These are phyloP conservation scores for Aegilops speltoides DNA, from an alignment of 176 grass and related monocot genomes.

Conservation along the genomic window DNA sequence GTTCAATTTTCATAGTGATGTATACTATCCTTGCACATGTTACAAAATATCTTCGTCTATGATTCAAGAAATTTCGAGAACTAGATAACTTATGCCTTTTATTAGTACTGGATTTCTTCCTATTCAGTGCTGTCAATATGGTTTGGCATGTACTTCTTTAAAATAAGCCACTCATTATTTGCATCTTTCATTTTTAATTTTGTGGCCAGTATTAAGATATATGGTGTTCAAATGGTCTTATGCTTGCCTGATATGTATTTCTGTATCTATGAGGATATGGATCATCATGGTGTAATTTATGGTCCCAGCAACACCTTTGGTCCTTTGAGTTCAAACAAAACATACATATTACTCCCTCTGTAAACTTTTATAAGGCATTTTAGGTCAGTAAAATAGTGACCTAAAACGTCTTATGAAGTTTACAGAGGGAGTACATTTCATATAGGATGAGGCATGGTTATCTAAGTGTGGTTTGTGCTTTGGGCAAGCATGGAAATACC, in stretches of 20 bases:
- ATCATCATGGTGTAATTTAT: constrained; percentile 18
- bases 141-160: not conserved
- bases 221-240: not conserved
- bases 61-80: constrained; percentile 21
- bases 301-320: constrained; percentile 2
- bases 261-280: not conserved
- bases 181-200: not conserved
- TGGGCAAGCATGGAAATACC: not conserved
- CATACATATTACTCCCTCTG: not conserved
- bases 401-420: too few relatives aligned
- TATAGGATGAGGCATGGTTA: constrained; percentile 14
- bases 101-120: not conserved
- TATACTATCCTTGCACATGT: constrained; percentile 14
- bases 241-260: not conserved
- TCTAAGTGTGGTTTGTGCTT: not conserved
- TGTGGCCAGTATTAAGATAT: constrained; percentile 6
- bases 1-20: constrained; percentile 36
- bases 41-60: not conserved
- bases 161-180: constrained; percentile 12
- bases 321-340: constrained; percentile 5
- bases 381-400: too few relatives aligned
- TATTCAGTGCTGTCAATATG: not conserved
- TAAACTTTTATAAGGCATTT: too few relatives aligned
- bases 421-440: not conserved
- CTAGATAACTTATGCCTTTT: constrained; percentile 6